These are phyloP conservation scores for Haplosporangium sp. DNA, from an alignment of 371 early-diverging fungal genomes.

Conservation along the genomic window DNA sequence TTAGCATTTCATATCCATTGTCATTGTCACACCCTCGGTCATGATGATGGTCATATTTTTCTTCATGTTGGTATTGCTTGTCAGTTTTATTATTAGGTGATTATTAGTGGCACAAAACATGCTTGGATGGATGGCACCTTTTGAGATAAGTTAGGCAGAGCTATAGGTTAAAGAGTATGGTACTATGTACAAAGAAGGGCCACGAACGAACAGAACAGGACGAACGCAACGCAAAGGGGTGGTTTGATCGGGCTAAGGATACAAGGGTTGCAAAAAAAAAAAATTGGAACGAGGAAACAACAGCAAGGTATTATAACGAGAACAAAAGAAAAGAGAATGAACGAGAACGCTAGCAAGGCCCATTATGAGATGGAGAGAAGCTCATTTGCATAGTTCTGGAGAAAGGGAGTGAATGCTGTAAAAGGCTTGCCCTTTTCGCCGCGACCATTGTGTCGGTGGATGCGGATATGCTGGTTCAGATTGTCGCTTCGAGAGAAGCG, in stretches of 20 bases:
- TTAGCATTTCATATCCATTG: no score
- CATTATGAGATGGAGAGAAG: conserved; percentile 17
- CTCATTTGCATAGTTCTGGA: conserved; percentile 43
- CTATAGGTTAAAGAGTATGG: background rate
- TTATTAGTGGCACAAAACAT: background rate
- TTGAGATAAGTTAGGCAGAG: background rate
- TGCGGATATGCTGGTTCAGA: conserved; percentile 79
- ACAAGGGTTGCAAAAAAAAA: conserved; percentile 1
- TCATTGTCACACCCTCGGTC: no score
- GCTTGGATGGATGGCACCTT: background rate
- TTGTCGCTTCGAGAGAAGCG: conserved; percentile 89
- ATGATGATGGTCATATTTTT: no score
- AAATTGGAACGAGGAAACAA: conserved; percentile 3
- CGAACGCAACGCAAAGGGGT: background rate
- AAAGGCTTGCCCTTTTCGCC: conserved; percentile 46
- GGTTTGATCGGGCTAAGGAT: background rate
- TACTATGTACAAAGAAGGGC: conserved; percentile 5
- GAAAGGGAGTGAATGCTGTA: conserved; percentile 38
- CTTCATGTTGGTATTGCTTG: no score
- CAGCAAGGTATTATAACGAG: background rate
- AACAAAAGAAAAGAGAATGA: background rate
- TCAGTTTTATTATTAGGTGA: no score
- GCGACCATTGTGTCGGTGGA: conserved; percentile 65
- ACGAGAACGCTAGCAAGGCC: background rate
- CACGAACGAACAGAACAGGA: background rate